phyloP scores from a whole-genome alignment of 202 grass and related monocot genomes.

The Digitaria exilis region DNA sequence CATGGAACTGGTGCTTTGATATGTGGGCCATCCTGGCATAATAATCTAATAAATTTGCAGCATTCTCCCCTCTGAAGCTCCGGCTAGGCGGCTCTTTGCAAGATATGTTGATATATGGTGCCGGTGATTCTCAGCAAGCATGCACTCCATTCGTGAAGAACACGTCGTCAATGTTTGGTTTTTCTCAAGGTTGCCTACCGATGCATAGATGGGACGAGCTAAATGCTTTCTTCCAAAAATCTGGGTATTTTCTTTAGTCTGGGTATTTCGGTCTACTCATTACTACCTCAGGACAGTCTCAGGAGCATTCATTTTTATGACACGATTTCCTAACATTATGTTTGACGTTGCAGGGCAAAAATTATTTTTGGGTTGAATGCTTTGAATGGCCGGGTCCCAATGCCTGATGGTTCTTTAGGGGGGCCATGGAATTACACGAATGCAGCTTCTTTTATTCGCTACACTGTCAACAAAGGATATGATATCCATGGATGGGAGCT shows the following conservation, averaged over 20 bases:
- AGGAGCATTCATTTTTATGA: slow-evolving; percentile 1
- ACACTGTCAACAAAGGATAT: slow-evolving; percentile 60
- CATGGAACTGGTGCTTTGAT: neutral
- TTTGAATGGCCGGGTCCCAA: slow-evolving; percentile 57
- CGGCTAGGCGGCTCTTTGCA: slow-evolving; percentile 69
- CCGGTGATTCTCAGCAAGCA: slow-evolving; percentile 15
- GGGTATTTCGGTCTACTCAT: slow-evolving; percentile 30
- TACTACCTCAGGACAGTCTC: neutral
- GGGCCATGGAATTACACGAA: slow-evolving; percentile 82
- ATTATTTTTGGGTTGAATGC: slow-evolving; percentile 71
- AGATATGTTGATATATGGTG: slow-evolving; percentile 61
- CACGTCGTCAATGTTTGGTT: slow-evolving; percentile 62
- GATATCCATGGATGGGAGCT: slow-evolving; percentile 75
- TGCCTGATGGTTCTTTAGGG: slow-evolving; percentile 70
- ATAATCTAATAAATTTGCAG: slow-evolving; percentile 31
- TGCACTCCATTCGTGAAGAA: slow-evolving; percentile 59
- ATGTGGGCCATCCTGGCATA: neutral
- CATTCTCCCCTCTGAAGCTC: slow-evolving; percentile 70
- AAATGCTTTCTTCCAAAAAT: slow-evolving; percentile 56
- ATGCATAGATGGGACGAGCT: slow-evolving; percentile 80
- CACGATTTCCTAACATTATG: neutral
- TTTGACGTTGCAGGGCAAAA: slow-evolving; percentile 43
- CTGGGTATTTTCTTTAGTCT: slow-evolving; percentile 52
- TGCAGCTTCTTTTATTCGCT: slow-evolving; percentile 64
- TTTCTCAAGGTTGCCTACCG: slow-evolving; percentile 58